Evolutionary conservation across 176 grass and related monocot species (phyloP).

Genomic region (Avena eriantha): DNA sequence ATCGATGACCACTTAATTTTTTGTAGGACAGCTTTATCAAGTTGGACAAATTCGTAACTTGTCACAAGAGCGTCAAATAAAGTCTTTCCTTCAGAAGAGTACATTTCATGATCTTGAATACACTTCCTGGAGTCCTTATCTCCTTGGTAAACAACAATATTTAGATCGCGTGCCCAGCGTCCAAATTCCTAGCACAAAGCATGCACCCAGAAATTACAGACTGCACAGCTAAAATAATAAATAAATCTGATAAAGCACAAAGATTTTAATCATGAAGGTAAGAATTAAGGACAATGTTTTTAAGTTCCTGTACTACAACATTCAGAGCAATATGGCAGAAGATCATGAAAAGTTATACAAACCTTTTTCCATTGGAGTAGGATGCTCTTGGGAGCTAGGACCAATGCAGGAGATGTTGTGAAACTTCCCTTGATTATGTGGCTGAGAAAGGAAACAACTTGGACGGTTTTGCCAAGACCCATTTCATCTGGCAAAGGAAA

Average conservation of each 20-base stretch:
- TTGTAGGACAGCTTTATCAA: constrained; percentile 57
- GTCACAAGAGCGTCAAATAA: constrained; percentile 81
- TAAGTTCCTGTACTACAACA: background rate
- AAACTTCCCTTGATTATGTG: constrained; percentile 54
- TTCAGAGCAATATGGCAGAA: background rate
- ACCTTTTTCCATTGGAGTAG: constrained; percentile 86
- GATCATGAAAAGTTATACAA: constrained; percentile 8
- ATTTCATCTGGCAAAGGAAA: constrained; percentile 74
- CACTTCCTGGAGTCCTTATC: constrained; percentile 62
- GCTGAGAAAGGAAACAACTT: constrained; percentile 68
- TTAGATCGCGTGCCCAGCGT: constrained; percentile 59
- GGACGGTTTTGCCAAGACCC: constrained; percentile 85
- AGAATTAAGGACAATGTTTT: background rate
- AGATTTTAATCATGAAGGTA: constrained; percentile 20
- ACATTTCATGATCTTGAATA: constrained; percentile 66
- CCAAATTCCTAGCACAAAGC: constrained; percentile 62
- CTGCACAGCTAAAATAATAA: background rate
- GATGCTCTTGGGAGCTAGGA: constrained; percentile 83
- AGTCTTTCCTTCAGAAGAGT: constrained; percentile 55
- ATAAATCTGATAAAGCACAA: constrained; percentile 1
- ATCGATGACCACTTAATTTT: constrained; percentile 76
- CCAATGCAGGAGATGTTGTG: constrained; percentile 47
- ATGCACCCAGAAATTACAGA: background rate
- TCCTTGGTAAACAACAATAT: constrained; percentile 78
- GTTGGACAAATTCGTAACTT: constrained; percentile 68